A percentile compares a stretch with the other conserved stretches of the same genome.
These are phyloP conservation scores for Penicillium atrosanguineum DNA, from an alignment of 495 filamentous ascomycete species.

Conservation along the genomic window DNA sequence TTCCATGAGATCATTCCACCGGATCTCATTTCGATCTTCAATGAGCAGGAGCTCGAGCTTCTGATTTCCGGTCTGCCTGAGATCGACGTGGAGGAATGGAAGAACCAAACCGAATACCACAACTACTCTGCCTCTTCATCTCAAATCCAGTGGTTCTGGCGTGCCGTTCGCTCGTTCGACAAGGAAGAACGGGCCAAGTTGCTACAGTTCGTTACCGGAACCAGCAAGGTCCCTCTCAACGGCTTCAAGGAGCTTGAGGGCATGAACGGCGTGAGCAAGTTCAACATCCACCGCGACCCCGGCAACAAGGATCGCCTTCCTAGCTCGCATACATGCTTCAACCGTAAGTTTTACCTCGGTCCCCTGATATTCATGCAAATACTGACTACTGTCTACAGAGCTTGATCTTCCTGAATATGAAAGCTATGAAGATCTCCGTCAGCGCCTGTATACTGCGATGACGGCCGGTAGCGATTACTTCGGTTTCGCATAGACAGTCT, in stretches of 20 bases:
- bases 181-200: slow-evolving; percentile 98
- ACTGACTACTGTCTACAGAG: slow-evolving; percentile 58
- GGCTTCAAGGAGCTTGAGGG: slow-evolving; percentile 99
- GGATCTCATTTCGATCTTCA: slow-evolving; percentile 95
- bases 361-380: neutral
- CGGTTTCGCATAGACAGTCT: slow-evolving; percentile 74
- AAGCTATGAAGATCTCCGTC: slow-evolving; percentile 84
- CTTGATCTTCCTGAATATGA: slow-evolving; percentile 99
- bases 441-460: slow-evolving; percentile 88
- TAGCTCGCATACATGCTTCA: slow-evolving; percentile 98
- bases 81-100: slow-evolving; percentile 98
- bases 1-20: slow-evolving; percentile 98
- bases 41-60: slow-evolving; percentile 95
- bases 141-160: slow-evolving; percentile 99
- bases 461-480: slow-evolving; percentile 97
- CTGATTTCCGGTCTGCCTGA: slow-evolving; percentile 96
- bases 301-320: slow-evolving; percentile 96
- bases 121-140: slow-evolving; percentile 93
- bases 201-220: slow-evolving; percentile 97
- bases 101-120: slow-evolving; percentile 97
- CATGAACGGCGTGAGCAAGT: slow-evolving; percentile 97
- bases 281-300: slow-evolving; percentile 99
- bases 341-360: slow-evolving; percentile 71
- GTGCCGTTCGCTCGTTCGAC: slow-evolving; percentile 95
- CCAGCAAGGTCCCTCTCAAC: slow-evolving; percentile 97